These are phyloP conservation scores for Cinnamomum chago DNA, from an alignment of 164 flowering plant genomes.

Conservation along the genomic window DNA sequence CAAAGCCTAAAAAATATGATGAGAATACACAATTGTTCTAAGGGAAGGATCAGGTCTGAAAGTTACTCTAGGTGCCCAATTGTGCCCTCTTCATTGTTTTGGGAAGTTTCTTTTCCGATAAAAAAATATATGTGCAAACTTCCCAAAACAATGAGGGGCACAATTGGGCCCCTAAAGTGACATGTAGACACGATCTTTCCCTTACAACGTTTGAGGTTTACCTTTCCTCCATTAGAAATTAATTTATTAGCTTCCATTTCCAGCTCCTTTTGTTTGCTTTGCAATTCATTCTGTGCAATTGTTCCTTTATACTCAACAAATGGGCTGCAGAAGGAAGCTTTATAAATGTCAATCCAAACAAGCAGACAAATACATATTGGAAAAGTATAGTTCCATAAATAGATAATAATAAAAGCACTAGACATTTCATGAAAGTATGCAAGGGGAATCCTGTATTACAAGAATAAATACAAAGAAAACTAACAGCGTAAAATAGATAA, in stretches of 20 bases:
- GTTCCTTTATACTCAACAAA: slow-evolving; percentile 85
- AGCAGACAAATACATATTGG: neutral
- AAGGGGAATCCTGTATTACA: neutral
- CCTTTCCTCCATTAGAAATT: slow-evolving; percentile 69
- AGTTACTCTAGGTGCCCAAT: neutral
- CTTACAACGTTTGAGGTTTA: slow-evolving; percentile 18
- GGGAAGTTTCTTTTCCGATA: neutral
- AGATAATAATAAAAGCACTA: neutral
- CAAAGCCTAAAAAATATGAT: neutral
- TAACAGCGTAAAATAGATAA: neutral
- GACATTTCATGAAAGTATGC: neutral
- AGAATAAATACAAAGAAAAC: neutral
- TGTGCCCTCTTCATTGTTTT: neutral
- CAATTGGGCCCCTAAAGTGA: too few species aligned
- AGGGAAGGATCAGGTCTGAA: neutral
- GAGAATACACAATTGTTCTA: neutral
- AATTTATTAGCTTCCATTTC: slow-evolving; percentile 62
- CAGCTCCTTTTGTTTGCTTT: slow-evolving; percentile 55
- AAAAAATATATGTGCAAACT: neutral
- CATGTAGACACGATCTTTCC: neutral
- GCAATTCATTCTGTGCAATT: slow-evolving; percentile 52
- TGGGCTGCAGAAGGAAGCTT: slow-evolving; percentile 42
- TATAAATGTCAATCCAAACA: slow-evolving; percentile 4
- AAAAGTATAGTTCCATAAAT: neutral
- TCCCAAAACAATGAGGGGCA: neutral